A percentile compares a stretch with the other conserved stretches of the same genome.
Conservation (phyloP, 176 grass and related monocot species). For the Avena atlantica region DNA sequence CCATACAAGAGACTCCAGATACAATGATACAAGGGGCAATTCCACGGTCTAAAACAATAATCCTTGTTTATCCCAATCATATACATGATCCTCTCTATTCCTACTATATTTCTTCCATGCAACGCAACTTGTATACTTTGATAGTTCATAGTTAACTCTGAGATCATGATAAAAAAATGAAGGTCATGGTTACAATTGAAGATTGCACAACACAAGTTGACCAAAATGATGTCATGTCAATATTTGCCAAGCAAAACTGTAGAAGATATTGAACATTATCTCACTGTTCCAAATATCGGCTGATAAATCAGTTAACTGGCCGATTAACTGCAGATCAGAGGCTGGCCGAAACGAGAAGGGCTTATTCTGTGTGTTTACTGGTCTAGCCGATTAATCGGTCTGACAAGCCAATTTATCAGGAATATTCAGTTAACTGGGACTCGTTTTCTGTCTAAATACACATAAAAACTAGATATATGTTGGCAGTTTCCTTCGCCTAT, state of each 20-base stretch:
- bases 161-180: not conserved
- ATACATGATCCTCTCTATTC: no score
- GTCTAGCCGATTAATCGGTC: no score
- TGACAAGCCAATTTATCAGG: no score
- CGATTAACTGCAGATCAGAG: no score
- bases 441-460: no score
- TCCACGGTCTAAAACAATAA: not conserved
- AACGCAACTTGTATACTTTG: not conserved
- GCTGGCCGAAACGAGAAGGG: no score
- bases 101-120: not conserved
- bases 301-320: no score
- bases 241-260: not conserved
- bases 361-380: no score
- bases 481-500: no score
- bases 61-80: not conserved
- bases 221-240: constrained; percentile 1
- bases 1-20: not conserved
- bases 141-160: not conserved
- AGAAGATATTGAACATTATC: not conserved
- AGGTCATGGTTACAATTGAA: not conserved
- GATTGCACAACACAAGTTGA: not conserved
- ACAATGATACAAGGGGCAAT: not conserved
- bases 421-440: no score
- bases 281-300: no score
- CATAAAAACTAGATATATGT: no score